Conservation (phyloP, 495 filamentous ascomycete genomes). For the Hypoxylon rickii region DNA sequence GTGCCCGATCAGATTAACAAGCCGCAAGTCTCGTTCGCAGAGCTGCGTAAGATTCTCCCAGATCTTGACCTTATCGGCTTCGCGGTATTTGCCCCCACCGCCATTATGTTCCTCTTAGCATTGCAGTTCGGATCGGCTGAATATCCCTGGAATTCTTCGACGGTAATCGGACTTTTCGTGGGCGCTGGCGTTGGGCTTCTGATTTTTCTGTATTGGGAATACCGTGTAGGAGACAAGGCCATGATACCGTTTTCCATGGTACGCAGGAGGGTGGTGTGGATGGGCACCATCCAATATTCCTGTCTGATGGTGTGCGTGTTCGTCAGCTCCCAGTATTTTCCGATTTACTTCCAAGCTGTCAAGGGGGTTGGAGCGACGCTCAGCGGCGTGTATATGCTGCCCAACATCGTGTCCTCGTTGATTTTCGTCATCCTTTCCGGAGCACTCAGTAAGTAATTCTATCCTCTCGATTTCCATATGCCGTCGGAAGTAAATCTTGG, state of each 20-base stretch:
- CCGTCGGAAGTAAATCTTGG: too few species aligned
- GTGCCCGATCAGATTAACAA: slow-evolving; percentile 47
- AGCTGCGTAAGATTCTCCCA: slow-evolving; percentile 28
- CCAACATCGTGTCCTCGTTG: slow-evolving; percentile 56
- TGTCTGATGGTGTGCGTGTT: slow-evolving; percentile 35
- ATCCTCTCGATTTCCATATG: slow-evolving; percentile 30
- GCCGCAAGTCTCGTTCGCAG: slow-evolving; percentile 23
- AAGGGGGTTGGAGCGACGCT: slow-evolving; percentile 53
- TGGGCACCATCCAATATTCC: slow-evolving; percentile 34
- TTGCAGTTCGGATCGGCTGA: slow-evolving; percentile 58
- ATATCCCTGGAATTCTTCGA: slow-evolving; percentile 53
- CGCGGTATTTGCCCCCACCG: slow-evolving; percentile 51
- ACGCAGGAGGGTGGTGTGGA: slow-evolving; percentile 37
- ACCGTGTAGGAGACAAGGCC: slow-evolving; percentile 52
- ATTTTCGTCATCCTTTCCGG: slow-evolving; percentile 55
- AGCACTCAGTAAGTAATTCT: slow-evolving; percentile 44
- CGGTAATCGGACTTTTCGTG: slow-evolving; percentile 46
- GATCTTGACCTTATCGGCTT: slow-evolving; percentile 58
- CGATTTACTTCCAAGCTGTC: slow-evolving; percentile 72
- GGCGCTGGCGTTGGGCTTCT: slow-evolving; percentile 50
- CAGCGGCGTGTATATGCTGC: slow-evolving; percentile 58
- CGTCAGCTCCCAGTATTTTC: slow-evolving; percentile 51
- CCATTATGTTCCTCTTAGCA: slow-evolving; percentile 54
- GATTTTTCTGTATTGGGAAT: slow-evolving; percentile 54
- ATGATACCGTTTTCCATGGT: slow-evolving; percentile 44